Base-by-base conservation (phyloP, 2,329 filamentous ascomycete genomes). In the Uncinocarpus reesii region DNA sequence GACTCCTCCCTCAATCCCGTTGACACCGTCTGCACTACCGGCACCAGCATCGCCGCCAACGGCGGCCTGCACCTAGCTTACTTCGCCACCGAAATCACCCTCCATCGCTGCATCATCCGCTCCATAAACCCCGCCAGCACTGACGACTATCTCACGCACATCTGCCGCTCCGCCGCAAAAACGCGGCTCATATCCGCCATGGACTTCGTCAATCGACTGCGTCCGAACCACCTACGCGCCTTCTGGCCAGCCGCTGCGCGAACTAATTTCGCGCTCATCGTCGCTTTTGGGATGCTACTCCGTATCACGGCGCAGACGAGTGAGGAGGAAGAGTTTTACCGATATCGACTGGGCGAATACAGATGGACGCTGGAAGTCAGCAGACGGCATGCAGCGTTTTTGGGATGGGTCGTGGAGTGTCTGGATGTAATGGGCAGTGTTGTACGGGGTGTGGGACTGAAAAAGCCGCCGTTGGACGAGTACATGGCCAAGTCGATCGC, bases 141-240 rank as follows among this genome's bases (percentile, higher is more conserved):
- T 32, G 86, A 94, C 61, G 77, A 83, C 0, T 94, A 95, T 58
- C 80, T 94, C 42, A 78, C 88, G 48, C 86, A 93, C 65, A 95
- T 95, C 57, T 95, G 89, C 66, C 87, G 90, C 46, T 89, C 83
- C 49, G 90, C 90, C 3, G 90, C 90, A 46, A 95, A 95, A 65
- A 93, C 90, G 0, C 83, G 90, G 4, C 76, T 96, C 28, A 95
- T 95, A 61, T 93, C 86, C 18, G 88, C 89, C 54, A 94, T 96
- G 85, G 90, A 96, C 64, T 95, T 95, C 66, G 88, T 95, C 58
- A 95, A 95, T 67, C 83, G 90, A 0, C 77, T 96, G 26, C 87
- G 84, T 37, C 86, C 87, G 0, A 79, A 82, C 29, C 89, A 96
- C 59, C 75, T 95, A 24, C 80, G 83, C n/a, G 79, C 86, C 0